Evolutionary conservation across 306 rosid species (phyloP).

Genomic region (Vicia sativa): DNA sequence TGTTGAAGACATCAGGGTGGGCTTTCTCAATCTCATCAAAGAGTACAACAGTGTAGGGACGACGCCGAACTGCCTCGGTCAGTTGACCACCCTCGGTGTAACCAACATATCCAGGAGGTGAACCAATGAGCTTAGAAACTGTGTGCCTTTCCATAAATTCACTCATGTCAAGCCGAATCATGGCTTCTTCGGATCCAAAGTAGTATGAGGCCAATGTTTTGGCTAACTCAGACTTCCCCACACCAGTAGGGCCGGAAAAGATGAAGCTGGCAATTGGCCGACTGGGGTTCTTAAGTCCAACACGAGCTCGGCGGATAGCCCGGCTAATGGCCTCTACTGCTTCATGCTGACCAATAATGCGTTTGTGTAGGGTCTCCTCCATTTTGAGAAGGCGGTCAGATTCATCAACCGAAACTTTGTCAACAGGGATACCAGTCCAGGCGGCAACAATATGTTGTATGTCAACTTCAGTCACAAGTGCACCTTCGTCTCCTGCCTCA

Average conservation of each 20-base stretch:
- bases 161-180: constrained; percentile 98
- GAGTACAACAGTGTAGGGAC: constrained; percentile 91
- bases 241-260: constrained; percentile 98
- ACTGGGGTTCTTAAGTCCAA: constrained; percentile 90
- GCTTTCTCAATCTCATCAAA: constrained; percentile 99
- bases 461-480: constrained; percentile 85
- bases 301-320: constrained; percentile 94
- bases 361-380: constrained; percentile 91
- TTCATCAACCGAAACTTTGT: constrained; percentile 90
- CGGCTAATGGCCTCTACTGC: constrained; percentile 95
- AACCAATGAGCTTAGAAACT: constrained; percentile 90
- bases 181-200: constrained; percentile 95
- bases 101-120: constrained; percentile 98
- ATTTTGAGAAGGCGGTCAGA: constrained; percentile 96
- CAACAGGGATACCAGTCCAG: constrained; percentile 98
- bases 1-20: constrained; percentile 93
- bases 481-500: constrained; percentile 89
- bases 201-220: constrained; percentile 91
- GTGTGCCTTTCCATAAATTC: constrained; percentile 98
- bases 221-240: constrained; percentile 96
- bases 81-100: constrained; percentile 96
- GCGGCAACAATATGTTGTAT: constrained; percentile 87
- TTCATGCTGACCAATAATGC: constrained; percentile 92
- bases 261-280: constrained; percentile 98
- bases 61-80: constrained; percentile 96